phyloP scores from a whole-genome alignment of 805 yeast species.

The Millerozyma acaciae region DNA sequence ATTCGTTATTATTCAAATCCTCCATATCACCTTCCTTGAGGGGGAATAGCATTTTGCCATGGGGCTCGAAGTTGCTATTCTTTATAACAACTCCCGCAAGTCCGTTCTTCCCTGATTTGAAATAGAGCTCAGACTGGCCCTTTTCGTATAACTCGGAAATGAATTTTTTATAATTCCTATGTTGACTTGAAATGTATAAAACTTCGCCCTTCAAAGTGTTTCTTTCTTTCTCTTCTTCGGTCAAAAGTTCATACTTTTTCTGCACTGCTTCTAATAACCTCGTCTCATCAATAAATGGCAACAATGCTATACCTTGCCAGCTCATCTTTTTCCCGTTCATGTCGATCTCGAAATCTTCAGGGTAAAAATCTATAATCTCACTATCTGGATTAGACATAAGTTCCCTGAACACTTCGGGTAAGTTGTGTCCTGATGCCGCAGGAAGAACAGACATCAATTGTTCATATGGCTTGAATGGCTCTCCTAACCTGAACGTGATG shows the following conservation, averaged over 20 bases:
- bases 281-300: constrained; percentile 88
- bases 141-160: constrained; percentile 36
- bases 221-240: constrained; percentile 65
- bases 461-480: constrained; percentile 86
- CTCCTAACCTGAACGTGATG: constrained; percentile 59
- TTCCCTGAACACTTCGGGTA: constrained; percentile 77
- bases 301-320: constrained; percentile 90
- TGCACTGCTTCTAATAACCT: constrained; percentile 65
- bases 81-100: constrained; percentile 54
- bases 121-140: constrained; percentile 28
- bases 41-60: constrained; percentile 40
- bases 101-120: constrained; percentile 50
- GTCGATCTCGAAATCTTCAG: constrained; percentile 81
- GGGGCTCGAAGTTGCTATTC: constrained; percentile 31
- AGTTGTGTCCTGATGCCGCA: constrained; percentile 83
- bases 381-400: constrained; percentile 77
- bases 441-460: constrained; percentile 95
- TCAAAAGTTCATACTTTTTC: constrained; percentile 56
- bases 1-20: constrained; percentile 37
- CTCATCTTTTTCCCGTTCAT: constrained; percentile 94
- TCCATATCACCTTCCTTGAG: constrained; percentile 46
- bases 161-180: constrained; percentile 45
- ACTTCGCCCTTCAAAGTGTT: constrained; percentile 70
- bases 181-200: constrained; percentile 61
- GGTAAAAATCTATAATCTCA: constrained; percentile 87